Evolutionary conservation across 495 filamentous ascomycete genomes (phyloP), one percentile per base, ranked within the genome.

Genomic region (Aspergillus hancockii): DNA sequence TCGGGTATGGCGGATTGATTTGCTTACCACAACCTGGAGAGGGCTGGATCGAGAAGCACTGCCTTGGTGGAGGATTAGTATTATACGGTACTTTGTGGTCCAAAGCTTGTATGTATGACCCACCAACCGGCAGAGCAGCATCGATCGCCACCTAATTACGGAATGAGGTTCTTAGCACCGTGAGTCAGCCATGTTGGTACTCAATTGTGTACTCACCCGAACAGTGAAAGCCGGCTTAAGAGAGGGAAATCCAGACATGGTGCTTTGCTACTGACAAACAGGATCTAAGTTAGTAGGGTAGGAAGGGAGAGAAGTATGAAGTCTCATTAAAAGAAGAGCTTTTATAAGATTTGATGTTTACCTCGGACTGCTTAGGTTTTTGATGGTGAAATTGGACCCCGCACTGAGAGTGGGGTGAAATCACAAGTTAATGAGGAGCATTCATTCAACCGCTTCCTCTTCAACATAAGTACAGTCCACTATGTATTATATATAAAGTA

Each of bases 181-280:
- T 5, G 21, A 21, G 30, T 54, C 2, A 52, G 28, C 32, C 9
- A 21, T 7, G 14, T 40, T 0, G 18, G n/a, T 8, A 9, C 6
- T 23, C 38, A 12, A 8, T 4, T 23, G 8, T 5, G 22, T 16
- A 57, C 65, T 21, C 61, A 78, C 77, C 63, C 66, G 57, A 30
- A 81, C 57, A 4, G 76, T 81, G 59, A 80, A 75, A 18, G 78
- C 78, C 8, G 77, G 78, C 57, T 79, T 63, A 53, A 78, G 66
- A 36, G 60, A 57, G 6, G 78, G 78, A 52, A 72, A 81, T 21
- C 62, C 73, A 2, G 76, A 65, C 76, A 79, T 77, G 56, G 22
- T 63, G 63, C 19, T 34, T 62, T n/a, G 23, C 6, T 23, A 4
- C 13, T 53, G 50, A 40, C 36, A 19, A 16, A 47, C 1, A 10